Conservation (phyloP, 257 asterid genomes). For the Fraxinus cuspidata region DNA sequence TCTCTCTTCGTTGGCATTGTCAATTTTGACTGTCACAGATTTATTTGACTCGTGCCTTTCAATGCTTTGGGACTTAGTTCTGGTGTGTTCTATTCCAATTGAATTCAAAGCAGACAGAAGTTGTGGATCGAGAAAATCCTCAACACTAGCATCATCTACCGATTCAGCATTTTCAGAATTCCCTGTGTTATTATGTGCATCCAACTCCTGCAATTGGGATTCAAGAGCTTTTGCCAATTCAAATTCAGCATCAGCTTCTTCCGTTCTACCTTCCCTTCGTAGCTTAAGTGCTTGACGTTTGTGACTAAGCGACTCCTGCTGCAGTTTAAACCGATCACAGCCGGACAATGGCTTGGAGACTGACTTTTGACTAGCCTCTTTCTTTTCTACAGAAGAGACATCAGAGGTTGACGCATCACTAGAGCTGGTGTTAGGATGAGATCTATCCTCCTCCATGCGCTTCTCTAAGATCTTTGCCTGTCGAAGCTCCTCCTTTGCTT, state of each 20-base stretch:
- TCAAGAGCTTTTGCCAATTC: slow-evolving; percentile 82
- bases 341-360: slow-evolving; percentile 65
- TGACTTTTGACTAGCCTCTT: slow-evolving; percentile 55
- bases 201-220: slow-evolving; percentile 62
- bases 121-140: slow-evolving; percentile 91
- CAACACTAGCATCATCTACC: slow-evolving; percentile 51
- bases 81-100: slow-evolving; percentile 56
- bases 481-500: slow-evolving; percentile 94
- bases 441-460: slow-evolving; percentile 40
- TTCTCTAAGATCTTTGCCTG: slow-evolving; percentile 86
- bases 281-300: slow-evolving; percentile 83
- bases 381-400: slow-evolving; percentile 42
- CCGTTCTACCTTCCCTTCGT: slow-evolving; percentile 79
- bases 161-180: slow-evolving; percentile 35
- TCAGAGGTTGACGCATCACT: slow-evolving; percentile 37
- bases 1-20: slow-evolving; percentile 47
- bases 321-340: slow-evolving; percentile 76
- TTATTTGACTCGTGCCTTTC: slow-evolving; percentile 40
- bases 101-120: slow-evolving; percentile 81
- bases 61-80: slow-evolving; percentile 26
- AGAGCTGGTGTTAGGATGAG: slow-evolving; percentile 38
- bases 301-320: slow-evolving; percentile 79
- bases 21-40: slow-evolving; percentile 21
- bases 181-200: slow-evolving; percentile 32
- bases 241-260: slow-evolving; percentile 77